Base-by-base conservation (phyloP, 2,329 filamentous ascomycete genomes). In the Coniosporium tulheliwenetii region DNA sequence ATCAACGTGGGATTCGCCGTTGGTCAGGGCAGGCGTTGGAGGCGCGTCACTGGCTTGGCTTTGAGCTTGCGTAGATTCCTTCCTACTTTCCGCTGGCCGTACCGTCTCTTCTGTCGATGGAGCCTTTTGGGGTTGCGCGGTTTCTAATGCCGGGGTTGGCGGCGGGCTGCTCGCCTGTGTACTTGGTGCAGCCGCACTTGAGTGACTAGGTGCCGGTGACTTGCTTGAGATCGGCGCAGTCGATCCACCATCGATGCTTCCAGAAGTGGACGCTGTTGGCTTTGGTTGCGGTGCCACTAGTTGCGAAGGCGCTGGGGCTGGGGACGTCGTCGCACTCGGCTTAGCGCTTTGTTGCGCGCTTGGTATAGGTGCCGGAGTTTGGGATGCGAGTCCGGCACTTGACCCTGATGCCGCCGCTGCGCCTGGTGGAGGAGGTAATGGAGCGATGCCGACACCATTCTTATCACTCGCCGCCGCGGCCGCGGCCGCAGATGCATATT, bases 401-500 rank as follows among this genome's bases (percentile, higher is more conserved):
- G 62, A 57, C 36, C 69, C 60, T 32, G 54, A 36, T 38, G 15
- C 34, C 12, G 39, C 26, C 39, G 51, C 41, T 29, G 63, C 60
- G 40, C 82, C 81, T 26, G 86, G 86, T 52, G 91, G 91, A 46
- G 91, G 89, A 41, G 91, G 91, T 54, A 96, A 69, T 34, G 91
- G 91, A 43, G 89, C 80, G 54, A 98, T 95, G 19, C 91, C 91
- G 29, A 96, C 81, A 40, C 73, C 73, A 56, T 81, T 89, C 65
- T 85, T 87, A 63, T 94, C 86, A 58, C 77, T 86, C 37, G 87
- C 85, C 1, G 91, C 89, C 0, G 89, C 91, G 0, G 91, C 91
- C 0, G 91, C 91, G 0, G 91, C 91, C 0, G 91, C 91, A 32
- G 91, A 96, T 36, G 91, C 91, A 58, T 98, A 98, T 63, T 96